Evolutionary conservation across 1,139 yeast genomes (phyloP).

Genomic region (Suhomyces yuchorum): DNA sequence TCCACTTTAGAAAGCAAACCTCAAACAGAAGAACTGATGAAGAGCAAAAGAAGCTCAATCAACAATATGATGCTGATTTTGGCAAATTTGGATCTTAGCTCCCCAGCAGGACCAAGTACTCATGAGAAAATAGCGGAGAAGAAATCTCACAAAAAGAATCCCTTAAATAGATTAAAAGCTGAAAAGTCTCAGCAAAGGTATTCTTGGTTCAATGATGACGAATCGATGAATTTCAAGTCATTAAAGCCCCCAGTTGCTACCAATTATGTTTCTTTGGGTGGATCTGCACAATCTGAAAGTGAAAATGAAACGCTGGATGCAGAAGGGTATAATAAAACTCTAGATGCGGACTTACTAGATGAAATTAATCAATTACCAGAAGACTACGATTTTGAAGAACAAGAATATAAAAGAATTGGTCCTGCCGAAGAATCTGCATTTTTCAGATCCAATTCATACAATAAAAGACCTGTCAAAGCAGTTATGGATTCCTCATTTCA

Average conservation of each 20-base stretch:
- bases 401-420: conserved; percentile 19
- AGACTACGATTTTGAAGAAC: conserved; percentile 55
- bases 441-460: conserved; percentile 40
- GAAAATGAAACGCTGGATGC: conserved; percentile 15
- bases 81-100: conserved; percentile 18
- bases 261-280: not conserved
- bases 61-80: conserved; percentile 21
- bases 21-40: conserved; percentile 10
- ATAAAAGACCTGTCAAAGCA: conserved; percentile 38
- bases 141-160: not conserved
- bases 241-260: not conserved
- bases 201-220: conserved; percentile 44
- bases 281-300: conserved; percentile 6
- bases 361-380: conserved; percentile 62
- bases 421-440: conserved; percentile 15
- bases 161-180: conserved; percentile 4
- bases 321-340: conserved; percentile 18
- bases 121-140: conserved; percentile 4
- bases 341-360: conserved; percentile 46
- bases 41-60: conserved; percentile 18
- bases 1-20: conserved; percentile 13
- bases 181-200: conserved; percentile 23
- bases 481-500: conserved; percentile 24
- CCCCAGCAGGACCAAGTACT: conserved; percentile 6
- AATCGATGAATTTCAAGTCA: conserved; percentile 22